Percentiles rank a stretch among this genome's conserved stretches.
These are phyloP conservation scores for Lactarius sp. DNA, from an alignment of 768 basidiomycete genomes.

Conservation along the genomic window DNA sequence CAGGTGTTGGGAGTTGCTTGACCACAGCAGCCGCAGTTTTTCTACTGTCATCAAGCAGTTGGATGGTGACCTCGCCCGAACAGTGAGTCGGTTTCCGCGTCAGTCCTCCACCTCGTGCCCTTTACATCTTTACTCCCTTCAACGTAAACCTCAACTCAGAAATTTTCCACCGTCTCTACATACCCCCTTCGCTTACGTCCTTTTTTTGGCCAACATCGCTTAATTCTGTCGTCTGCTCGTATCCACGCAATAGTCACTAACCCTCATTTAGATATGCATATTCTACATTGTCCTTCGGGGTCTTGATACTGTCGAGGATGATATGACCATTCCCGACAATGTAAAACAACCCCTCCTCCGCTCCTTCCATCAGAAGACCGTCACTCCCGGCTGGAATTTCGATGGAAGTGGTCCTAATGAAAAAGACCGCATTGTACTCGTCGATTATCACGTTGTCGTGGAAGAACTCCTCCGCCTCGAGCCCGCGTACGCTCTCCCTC, in stretches of 20 bases:
- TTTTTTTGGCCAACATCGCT: too few species aligned
- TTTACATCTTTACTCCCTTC: too few species aligned
- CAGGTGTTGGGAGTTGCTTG: conserved; percentile 85
- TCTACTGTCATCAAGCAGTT: conserved; percentile 92
- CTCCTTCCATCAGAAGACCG: conserved; percentile 71
- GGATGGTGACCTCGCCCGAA: conserved; percentile 89
- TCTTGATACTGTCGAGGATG: conserved; percentile 97
- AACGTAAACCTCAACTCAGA: too few species aligned
- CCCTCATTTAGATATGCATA: conserved; percentile 64
- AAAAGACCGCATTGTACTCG: conserved; percentile 79
- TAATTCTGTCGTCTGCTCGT: too few species aligned
- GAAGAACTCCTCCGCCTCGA: conserved; percentile 71
- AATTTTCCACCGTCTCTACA: background rate
- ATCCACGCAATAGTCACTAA: too few species aligned
- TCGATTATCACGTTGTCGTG: conserved; percentile 77
- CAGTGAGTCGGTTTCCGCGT: conserved; percentile 49
- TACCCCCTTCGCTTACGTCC: background rate
- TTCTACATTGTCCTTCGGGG: conserved; percentile 94
- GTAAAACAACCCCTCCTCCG: conserved; percentile 84
- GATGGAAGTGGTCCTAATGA: conserved; percentile 77
- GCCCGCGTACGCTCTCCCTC: conserved; percentile 45
- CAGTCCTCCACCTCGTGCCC: background rate
- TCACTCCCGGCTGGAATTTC: conserved; percentile 85
- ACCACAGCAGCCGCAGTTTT: conserved; percentile 86
- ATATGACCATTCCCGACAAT: conserved; percentile 89